Evolutionary conservation across 1,139 yeast genomes (phyloP), one percentile per base, ranked within the genome.

Genomic region (Debaryomycetaceae sp.): DNA sequence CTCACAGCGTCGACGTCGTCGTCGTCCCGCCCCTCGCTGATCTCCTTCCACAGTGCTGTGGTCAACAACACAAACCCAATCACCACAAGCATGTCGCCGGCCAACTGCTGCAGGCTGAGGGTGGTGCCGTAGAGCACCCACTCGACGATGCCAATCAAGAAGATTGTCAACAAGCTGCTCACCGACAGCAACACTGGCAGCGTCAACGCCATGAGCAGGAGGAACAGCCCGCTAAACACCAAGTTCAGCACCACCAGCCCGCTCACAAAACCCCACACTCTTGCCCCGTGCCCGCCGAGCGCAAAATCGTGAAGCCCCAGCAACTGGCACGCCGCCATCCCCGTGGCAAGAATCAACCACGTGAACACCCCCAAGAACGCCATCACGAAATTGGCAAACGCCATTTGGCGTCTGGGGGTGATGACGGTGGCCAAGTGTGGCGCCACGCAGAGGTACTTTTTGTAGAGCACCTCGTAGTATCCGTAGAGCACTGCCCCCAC

Each of bases 111-210:
- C 9, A 48, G 35, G 18, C 73, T 64, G 40, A 78, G 58, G 4
- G 46, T 54, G 25, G 76, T 72, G 10, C 78, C 83, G 52, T 82
- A 83, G n/a, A 82, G 45, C 3, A 71, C 39, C 82, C 84, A 83
- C 49, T 86, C 95, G 13, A 78, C 81, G 3, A 83, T 34, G 0
- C 95, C 95, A 28, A 86, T 93, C 37, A 85, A 57, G 43, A 85
- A 72, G 14, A 88, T 86, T 0, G 95, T 83, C 32, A 84, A 63
- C 36, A 86, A 58, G 0, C 95, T 78, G 24, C 91, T 81, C 8
- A 86, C 95, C 0, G 91, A 78, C 2, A 94, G 82, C 31, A 86
- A 65, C 2, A 86, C 95, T 0, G 96, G 95, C 11, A 84, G 78
- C 0, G 95, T 86, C 37, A 86, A 67, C 1, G 95, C 81, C 83